Base-by-base conservation (phyloP, 1,284 basidiomycete genomes). In the Mycena citricolor region DNA sequence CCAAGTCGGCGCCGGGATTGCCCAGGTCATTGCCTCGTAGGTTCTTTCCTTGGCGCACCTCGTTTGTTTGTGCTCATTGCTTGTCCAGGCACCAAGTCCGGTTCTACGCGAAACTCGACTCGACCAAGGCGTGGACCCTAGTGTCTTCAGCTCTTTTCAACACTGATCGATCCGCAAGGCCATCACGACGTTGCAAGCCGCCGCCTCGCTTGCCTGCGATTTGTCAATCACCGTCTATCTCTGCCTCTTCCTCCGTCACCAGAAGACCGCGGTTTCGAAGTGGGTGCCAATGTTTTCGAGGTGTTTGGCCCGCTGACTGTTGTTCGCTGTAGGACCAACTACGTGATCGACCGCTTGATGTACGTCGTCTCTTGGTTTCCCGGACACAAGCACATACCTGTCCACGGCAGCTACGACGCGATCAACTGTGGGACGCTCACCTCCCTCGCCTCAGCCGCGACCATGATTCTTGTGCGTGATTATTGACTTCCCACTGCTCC, bases 381-480 rank as follows among this genome's bases (percentile, higher is more conserved):
- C n/a, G n/a, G n/a, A n/a, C n/a, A n/a, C n/a, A n/a, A n/a, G n/a
- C 14, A 14, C 26, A 29, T n/a, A 10, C 14, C 10, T 29, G 10
- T n/a, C 26, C 14, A 29, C 14, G 10, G 10, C 14, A 14, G 10
- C 10, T n/a, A n/a, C n/a, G n/a, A n/a, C n/a, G 54, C 55, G 12
- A 37, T 58, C 10, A 58, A 58, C 39, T 51, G 57, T 16, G 57
- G 57, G 8, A 44, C 51, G 7, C 33, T 58, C 24, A 58, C 57
- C 3, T 51, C 54, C 17, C n/a, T 54, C 5, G 44, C 44, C 29
- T 55, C 57, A 4, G 42, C 44, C 2, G 16, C 55, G 8, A 57
- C 55, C 14, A 31, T 58, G 32, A 44, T 58, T 25, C 37, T 57
- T 11, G 56, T 57, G 29, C 7, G 50, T 39, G 21, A 20, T 48